Base-by-base conservation (phyloP, 1,139 yeast genomes). In the Geotrichum klebahnii region DNA sequence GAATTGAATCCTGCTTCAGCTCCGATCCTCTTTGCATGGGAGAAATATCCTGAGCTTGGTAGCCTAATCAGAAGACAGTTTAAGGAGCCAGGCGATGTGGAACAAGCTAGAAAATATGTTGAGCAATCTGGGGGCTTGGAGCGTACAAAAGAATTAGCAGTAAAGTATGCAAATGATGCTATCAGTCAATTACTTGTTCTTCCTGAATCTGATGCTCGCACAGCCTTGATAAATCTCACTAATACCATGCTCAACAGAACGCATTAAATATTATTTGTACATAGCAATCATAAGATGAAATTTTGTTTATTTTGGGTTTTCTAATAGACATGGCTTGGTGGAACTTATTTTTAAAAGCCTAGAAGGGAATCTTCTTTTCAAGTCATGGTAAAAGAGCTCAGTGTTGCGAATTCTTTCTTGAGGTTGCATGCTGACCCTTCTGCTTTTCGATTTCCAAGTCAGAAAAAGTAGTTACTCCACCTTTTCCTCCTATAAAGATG, bases 11-110 rank as follows among this genome's bases (percentile, higher is more conserved):
- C 92, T 56, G 97, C 97, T 1, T 92, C 98, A 0, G 97, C 97
- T 0, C 98, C 98, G 2, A 89, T 92, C 2, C 72, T 92, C 51
- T 92, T 78, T 70, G 97, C 98, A 1, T 92, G 98, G 98, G 81
- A 79, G 62, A 80, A 84, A 64, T 81, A 79, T 61, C 95, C 96
- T 0, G 84, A 82, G 55, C 72, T 92, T 49, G 97, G 97, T 1
- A 82, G 80, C 28, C 70, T 90, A 63, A 89, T 92, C 59, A 81
- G 80, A 31, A 78, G 97, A 55, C 87, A 90, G 67, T 92, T 92
- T 67, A 74, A 77, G 48, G 72, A 79, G 55, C 80, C 81, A 0
- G 96, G 96, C 2, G 98, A 92, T 65, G 84, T 90, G 31, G 89
- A 84, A 58, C 69, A 73, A 29, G 95, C 97, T 1, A 75, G 90